Percentiles rank a stretch among this genome's conserved stretches.
These are phyloP conservation scores for Candida endomychidarum DNA, from an alignment of 805 yeast genomes.

Conservation along the genomic window DNA sequence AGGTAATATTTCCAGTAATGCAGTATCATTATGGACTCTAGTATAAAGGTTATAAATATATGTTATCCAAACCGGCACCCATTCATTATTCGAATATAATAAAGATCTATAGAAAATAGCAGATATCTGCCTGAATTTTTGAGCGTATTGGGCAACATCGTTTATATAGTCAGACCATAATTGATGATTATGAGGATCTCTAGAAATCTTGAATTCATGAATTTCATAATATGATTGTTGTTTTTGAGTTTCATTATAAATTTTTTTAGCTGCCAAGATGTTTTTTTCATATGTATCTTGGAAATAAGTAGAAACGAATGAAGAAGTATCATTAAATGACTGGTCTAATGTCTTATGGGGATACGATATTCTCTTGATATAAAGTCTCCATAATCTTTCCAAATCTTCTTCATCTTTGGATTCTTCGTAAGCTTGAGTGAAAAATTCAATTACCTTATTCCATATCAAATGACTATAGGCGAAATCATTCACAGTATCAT, in stretches of 20 bases:
- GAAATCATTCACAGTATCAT: constrained; percentile 27
- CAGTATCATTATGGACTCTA: constrained; percentile 10
- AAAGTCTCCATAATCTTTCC: constrained; percentile 20
- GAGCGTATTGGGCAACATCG: constrained; percentile 23
- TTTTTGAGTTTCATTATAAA: constrained; percentile 29
- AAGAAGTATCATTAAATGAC: constrained; percentile 40
- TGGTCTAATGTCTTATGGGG: constrained; percentile 45
- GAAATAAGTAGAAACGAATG: constrained; percentile 34
- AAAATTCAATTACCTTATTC: constrained; percentile 12
- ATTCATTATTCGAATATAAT: constrained; percentile 9
- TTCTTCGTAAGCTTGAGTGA: constrained; percentile 7
- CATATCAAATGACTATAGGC: constrained; percentile 12
- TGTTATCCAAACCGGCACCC: constrained; percentile 29
- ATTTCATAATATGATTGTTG: constrained; percentile 32
- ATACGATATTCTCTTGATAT: constrained; percentile 30
- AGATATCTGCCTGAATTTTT: constrained; percentile 14
- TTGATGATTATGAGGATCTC: constrained; percentile 16
- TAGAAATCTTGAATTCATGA: constrained; percentile 27
- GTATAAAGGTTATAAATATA: constrained; percentile 28
- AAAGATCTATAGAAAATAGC: constrained; percentile 34
- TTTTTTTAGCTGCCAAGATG: constrained; percentile 37
- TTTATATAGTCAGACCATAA: constrained; percentile 36
- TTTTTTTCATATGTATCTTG: constrained; percentile 28
- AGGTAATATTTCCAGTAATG: constrained; percentile 15
- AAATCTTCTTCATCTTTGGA: constrained; percentile 15